phyloP scores from a whole-genome alignment of 1,139 yeast genomes.

The Yamadazyma membranifaciens region DNA sequence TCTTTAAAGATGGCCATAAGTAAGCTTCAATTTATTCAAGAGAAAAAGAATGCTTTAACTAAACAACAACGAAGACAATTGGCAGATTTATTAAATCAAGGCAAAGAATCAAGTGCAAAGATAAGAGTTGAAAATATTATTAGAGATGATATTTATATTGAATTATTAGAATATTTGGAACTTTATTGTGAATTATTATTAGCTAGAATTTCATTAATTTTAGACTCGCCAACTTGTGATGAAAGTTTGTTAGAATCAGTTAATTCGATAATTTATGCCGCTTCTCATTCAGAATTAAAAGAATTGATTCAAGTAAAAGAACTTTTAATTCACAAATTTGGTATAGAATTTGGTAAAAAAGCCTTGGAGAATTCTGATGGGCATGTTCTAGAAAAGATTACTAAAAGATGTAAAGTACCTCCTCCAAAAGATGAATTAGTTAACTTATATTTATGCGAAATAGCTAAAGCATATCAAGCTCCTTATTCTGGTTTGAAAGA shows the following conservation, averaged over 20 bases:
- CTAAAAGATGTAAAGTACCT: slow-evolving; percentile 59
- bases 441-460: slow-evolving; percentile 69
- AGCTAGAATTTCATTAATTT: slow-evolving; percentile 66
- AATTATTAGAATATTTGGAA: slow-evolving; percentile 76
- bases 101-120: slow-evolving; percentile 80
- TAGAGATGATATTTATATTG: slow-evolving; percentile 80
- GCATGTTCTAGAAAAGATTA: slow-evolving; percentile 63
- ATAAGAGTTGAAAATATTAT: slow-evolving; percentile 85
- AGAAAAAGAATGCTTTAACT: slow-evolving; percentile 76
- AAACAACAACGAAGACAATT: slow-evolving; percentile 76
- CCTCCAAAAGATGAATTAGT: slow-evolving; percentile 72
- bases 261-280: slow-evolving; percentile 64
- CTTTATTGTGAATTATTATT: slow-evolving; percentile 79
- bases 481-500: slow-evolving; percentile 61
- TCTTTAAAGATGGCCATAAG: slow-evolving; percentile 78
- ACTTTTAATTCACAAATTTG: slow-evolving; percentile 60
- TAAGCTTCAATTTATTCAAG: slow-evolving; percentile 75
- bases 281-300: slow-evolving; percentile 73
- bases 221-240: slow-evolving; percentile 50
- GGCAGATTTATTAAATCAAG: slow-evolving; percentile 68
- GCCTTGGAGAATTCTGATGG: slow-evolving; percentile 57
- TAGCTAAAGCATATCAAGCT: slow-evolving; percentile 76
- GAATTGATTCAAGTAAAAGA: slow-evolving; percentile 67
- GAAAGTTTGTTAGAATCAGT: slow-evolving; percentile 74
- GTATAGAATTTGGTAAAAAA: slow-evolving; percentile 56